Evolutionary conservation across 768 basidiomycete genomes (phyloP).

Genomic region (Cyclocybe aegerita): DNA sequence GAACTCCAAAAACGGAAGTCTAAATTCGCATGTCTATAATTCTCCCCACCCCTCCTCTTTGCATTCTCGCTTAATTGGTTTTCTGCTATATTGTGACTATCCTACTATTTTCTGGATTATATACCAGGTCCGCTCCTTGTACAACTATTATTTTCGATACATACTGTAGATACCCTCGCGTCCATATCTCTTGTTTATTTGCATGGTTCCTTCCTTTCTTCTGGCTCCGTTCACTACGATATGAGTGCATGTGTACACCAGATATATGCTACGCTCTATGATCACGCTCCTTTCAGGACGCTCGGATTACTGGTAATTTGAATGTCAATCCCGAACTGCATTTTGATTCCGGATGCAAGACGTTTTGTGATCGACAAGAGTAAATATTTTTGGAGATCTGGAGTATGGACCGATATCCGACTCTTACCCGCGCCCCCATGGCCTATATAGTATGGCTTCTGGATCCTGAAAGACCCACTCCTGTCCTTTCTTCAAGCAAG

Average conservation of each 20-base stretch:
- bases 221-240: constrained; percentile 18
- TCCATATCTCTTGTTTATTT: constrained; percentile 30
- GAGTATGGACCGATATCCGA: background rate
- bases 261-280: constrained; percentile 9
- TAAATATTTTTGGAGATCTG: background rate
- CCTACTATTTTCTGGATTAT: constrained; percentile 27
- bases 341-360: background rate
- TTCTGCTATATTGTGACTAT: constrained; percentile 19
- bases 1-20: constrained; percentile 84
- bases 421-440: background rate
- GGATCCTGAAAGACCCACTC: background rate
- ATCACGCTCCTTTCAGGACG: background rate
- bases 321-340: background rate
- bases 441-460: background rate
- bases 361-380: background rate
- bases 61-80: constrained; percentile 16
- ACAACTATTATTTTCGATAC: constrained; percentile 31
- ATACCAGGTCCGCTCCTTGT: constrained; percentile 38
- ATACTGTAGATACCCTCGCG: constrained; percentile 46
- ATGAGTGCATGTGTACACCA: constrained; percentile 13
- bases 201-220: constrained; percentile 25
- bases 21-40: constrained; percentile 87
- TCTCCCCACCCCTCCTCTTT: constrained; percentile 12
- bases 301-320: constrained; percentile 12
- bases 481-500: no score